phyloP scores from a whole-genome alignment of 352 stramenopile species.

The Pythium sp. region DNA sequence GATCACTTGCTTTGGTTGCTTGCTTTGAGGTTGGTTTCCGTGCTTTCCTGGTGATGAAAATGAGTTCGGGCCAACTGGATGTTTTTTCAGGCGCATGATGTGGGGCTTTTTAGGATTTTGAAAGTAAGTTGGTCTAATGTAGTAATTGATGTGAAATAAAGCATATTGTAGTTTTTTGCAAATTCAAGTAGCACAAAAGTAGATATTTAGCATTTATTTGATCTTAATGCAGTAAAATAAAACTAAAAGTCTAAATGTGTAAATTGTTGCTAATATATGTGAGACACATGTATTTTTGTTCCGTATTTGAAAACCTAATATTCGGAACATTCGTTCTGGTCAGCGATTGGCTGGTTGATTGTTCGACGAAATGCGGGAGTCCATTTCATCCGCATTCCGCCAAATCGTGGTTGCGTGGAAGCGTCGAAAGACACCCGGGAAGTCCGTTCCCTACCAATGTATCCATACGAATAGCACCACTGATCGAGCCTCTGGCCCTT shows the following conservation, averaged over 20 bases:
- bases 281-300: not conserved
- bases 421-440: too few species aligned
- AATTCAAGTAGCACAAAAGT: too few species aligned
- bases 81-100: not conserved
- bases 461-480: too few species aligned
- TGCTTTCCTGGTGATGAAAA: not conserved
- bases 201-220: not conserved
- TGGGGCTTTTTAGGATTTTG: not conserved
- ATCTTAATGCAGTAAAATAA: not conserved
- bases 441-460: too few species aligned
- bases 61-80: not conserved
- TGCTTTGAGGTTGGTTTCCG: not conserved
- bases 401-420: too few species aligned
- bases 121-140: too few species aligned
- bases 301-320: not conserved
- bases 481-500: too few species aligned
- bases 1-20: not conserved
- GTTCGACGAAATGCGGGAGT: too few species aligned
- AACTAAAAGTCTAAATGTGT: not conserved
- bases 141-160: too few species aligned
- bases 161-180: too few species aligned
- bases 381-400: too few species aligned
- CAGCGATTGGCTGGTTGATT: not conserved
- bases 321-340: not conserved
- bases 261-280: not conserved